A percentile compares a stretch with the other conserved stretches of the same genome.
These are phyloP conservation scores for Penicillium sp. DNA, from an alignment of 2,329 filamentous ascomycete genomes.

Conservation along the genomic window DNA sequence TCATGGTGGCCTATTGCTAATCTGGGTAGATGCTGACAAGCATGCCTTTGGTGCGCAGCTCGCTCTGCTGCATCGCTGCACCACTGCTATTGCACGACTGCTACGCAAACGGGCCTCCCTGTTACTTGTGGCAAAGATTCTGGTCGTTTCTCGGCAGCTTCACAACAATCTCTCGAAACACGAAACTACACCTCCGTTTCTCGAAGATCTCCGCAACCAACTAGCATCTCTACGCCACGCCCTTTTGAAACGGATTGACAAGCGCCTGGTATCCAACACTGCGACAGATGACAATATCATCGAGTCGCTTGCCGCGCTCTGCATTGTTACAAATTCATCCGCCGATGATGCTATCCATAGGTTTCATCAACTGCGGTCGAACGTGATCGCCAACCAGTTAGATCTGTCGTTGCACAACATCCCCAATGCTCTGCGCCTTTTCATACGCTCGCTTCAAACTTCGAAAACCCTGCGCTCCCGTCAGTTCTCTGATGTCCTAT, in stretches of 20 bases:
- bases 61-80: constrained; percentile 56
- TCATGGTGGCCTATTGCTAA: constrained; percentile 13
- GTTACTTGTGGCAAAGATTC: constrained; percentile 63
- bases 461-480: constrained; percentile 73
- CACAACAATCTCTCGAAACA: constrained; percentile 66
- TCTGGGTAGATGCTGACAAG: constrained; percentile 41
- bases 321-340: constrained; percentile 74
- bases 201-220: constrained; percentile 64
- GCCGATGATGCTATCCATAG: constrained; percentile 74
- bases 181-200: constrained; percentile 47
- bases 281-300: constrained; percentile 54
- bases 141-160: constrained; percentile 72
- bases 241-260: constrained; percentile 63
- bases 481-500: constrained; percentile 67
- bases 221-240: constrained; percentile 61
- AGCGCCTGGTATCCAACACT: constrained; percentile 47
- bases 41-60: constrained; percentile 56
- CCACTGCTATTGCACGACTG: constrained; percentile 52
- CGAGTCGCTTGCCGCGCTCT: constrained; percentile 76
- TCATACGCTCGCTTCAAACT: constrained; percentile 72
- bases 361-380: constrained; percentile 70
- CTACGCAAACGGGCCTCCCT: constrained; percentile 52
- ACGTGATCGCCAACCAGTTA: constrained; percentile 64
- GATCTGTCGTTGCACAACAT: constrained; percentile 54
- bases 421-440: constrained; percentile 65